These are phyloP conservation scores for Croton laevigatus DNA, from an alignment of 441 rosid genomes.

Conservation along the genomic window DNA sequence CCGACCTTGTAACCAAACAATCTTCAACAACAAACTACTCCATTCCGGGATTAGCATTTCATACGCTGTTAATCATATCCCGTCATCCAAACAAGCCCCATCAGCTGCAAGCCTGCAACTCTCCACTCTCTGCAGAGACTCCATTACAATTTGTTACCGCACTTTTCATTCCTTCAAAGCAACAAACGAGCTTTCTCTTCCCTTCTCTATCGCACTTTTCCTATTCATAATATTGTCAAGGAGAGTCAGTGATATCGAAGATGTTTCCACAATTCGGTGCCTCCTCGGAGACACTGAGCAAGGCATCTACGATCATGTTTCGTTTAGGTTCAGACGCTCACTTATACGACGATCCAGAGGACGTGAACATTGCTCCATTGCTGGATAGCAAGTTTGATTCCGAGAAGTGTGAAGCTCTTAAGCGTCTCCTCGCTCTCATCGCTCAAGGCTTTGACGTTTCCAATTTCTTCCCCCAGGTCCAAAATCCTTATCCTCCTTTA, in stretches of 20 bases:
- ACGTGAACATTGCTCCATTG: slow-evolving; percentile 75
- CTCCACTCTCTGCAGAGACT: neutral
- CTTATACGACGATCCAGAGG: slow-evolving; percentile 94
- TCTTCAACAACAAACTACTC: neutral
- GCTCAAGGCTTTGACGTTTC: slow-evolving; percentile 95
- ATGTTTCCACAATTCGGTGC: slow-evolving; percentile 83
- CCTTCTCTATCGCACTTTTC: neutral
- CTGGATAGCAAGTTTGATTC: slow-evolving; percentile 92
- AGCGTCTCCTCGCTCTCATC: slow-evolving; percentile 90
- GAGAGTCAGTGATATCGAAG: neutral
- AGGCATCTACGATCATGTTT: slow-evolving; percentile 76
- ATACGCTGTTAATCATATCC: neutral
- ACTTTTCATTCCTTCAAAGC: neutral
- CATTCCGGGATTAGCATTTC: neutral
- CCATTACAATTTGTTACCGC: neutral
- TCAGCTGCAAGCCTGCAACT: neutral
- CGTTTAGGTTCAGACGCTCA: slow-evolving; percentile 95
- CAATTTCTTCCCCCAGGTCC: slow-evolving; percentile 95
- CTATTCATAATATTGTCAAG: neutral
- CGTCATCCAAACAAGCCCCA: neutral
- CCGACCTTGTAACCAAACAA: neutral
- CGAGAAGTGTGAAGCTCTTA: slow-evolving; percentile 93
- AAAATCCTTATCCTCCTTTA: neutral
- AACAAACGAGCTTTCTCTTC: neutral
- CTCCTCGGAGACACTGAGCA: slow-evolving; percentile 77